Evolutionary conservation across 805 yeast species (phyloP), one percentile per base, ranked within the genome.

Genomic region (Komagataella ulmi): DNA sequence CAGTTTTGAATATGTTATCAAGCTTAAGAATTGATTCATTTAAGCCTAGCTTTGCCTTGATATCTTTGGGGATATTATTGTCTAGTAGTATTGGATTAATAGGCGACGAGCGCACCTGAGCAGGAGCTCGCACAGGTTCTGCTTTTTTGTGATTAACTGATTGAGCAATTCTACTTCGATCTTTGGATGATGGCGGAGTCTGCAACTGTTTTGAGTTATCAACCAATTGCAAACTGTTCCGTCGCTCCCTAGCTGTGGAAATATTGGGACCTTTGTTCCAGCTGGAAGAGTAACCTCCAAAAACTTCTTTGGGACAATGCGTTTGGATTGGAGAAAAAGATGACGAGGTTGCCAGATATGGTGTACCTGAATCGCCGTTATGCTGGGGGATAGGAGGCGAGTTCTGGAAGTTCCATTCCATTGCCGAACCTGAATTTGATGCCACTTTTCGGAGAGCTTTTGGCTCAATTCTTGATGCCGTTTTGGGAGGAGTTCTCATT

Each of bases 1-100:
- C 71, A 6, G 71, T 61, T 57, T 61, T 62, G 55, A 59, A 58
- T 49, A 65, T 61, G 52, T 62, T 59, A 54, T 63, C 68, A 51
- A 66, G 56, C 50, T 63, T 67, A 49, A 63, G 55, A 36, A 62
- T 66, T 52, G 58, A 61, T 54, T 68, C 72, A 40, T 57, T 62
- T 12, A 59, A 57, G 61, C 61, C 54, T 43, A 66, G 50, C 47
- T 63, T 64, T 24, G 55, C 59, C 3, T 60, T 58, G 7, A 66
- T 60, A 17, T 54, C 59, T 18, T 59, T 55, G 2, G 70, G 70
- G 1, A 66, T 59, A 30, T 59, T 60, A 24, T 14, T 30, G 40
- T 30, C 40, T 30, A 30, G 40, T 12, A 30, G 40, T 30, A 30
- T 14, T 10, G 40, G 40, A 8, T 30, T 30, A 30, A 30, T n/a